Conservation (phyloP, 2,329 filamentous ascomycete genomes). For the Aspergillus viridinutans region DNA sequence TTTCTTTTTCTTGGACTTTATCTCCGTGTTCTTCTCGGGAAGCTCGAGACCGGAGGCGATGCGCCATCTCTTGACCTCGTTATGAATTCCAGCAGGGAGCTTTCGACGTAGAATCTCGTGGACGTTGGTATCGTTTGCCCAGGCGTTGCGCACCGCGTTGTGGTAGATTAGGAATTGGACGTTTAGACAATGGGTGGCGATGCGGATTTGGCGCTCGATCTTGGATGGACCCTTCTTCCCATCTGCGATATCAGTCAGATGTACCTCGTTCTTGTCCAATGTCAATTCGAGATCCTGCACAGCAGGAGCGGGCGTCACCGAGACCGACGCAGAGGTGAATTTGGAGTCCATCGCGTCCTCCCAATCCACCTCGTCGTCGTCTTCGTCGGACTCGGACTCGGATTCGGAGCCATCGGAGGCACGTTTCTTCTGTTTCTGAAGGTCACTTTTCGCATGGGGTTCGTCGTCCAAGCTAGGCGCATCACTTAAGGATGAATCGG, state of each 20-base stretch:
- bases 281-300: slow-evolving; percentile 72
- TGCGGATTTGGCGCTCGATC: slow-evolving; percentile 72
- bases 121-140: slow-evolving; percentile 72
- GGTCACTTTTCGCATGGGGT: slow-evolving; percentile 49
- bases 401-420: slow-evolving; percentile 38
- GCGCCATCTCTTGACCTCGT: slow-evolving; percentile 70
- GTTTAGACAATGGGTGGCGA: slow-evolving; percentile 80
- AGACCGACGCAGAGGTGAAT: slow-evolving; percentile 26
- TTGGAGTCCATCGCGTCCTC: slow-evolving; percentile 51
- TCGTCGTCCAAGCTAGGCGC: slow-evolving; percentile 46
- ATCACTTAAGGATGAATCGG: slow-evolving; percentile 37
- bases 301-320: slow-evolving; percentile 44
- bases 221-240: slow-evolving; percentile 82
- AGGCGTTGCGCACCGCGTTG: slow-evolving; percentile 79
- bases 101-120: slow-evolving; percentile 74
- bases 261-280: slow-evolving; percentile 51
- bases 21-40: slow-evolving; percentile 38
- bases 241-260: slow-evolving; percentile 57
- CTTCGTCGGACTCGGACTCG: slow-evolving; percentile 53
- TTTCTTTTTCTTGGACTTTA: slow-evolving; percentile 40
- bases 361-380: slow-evolving; percentile 56
- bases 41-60: slow-evolving; percentile 60
- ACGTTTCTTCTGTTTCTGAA: slow-evolving; percentile 33
- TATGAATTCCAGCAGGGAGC: slow-evolving; percentile 62
- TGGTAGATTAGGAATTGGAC: slow-evolving; percentile 86